Evolutionary conservation across 2,329 filamentous ascomycete species (phyloP), one percentile per base, ranked within the genome.

Genomic region (Monilinia vaccinii-corymbosi): DNA sequence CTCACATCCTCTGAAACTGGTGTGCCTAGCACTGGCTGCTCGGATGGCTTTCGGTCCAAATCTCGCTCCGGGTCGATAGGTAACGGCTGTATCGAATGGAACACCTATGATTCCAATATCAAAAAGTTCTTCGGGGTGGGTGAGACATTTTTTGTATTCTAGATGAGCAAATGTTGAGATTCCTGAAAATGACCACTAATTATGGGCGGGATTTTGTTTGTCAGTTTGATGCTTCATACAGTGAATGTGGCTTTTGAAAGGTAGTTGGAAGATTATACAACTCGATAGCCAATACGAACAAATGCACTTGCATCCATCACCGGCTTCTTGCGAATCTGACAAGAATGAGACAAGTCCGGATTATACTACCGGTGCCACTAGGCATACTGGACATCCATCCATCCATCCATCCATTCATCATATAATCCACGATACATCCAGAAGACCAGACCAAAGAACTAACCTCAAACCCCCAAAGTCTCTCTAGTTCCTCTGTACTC

Each of bases 31-130:
- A 36, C 89, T 93, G 45, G 90, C 91, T 44, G 89, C 86, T 60
- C 92, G 87, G 69, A 97, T 96, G 46, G 90, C 89, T 48, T 90
- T 84, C 38, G 92, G 92, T 0, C 92, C 92, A 71, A 96, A 96
- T 10, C 92, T 84, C 18, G 88, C 88, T 44, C 87, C 80, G 48
- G 86, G 85, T 60, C 87, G 78, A 73, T 88, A 90, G 66, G 78
- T 84, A 45, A 88, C 84, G 14, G 86, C 85, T 1, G 86, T 90
- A 71, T 91, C 87, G 68, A 91, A 91, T 0, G 87, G 87, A 0
- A 81, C 85, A 6, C 87, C 87, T 60, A 91, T 78, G 60, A 91
- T 81, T 61, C 81, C 87, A 67, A 91, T 88, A 70, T 91, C 87
- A 68, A 83, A 90, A 16, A 75, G 74, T 21, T 60, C 50, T 14